phyloP scores from a whole-genome alignment of 768 basidiomycete genomes.

The Russula emetica region DNA sequence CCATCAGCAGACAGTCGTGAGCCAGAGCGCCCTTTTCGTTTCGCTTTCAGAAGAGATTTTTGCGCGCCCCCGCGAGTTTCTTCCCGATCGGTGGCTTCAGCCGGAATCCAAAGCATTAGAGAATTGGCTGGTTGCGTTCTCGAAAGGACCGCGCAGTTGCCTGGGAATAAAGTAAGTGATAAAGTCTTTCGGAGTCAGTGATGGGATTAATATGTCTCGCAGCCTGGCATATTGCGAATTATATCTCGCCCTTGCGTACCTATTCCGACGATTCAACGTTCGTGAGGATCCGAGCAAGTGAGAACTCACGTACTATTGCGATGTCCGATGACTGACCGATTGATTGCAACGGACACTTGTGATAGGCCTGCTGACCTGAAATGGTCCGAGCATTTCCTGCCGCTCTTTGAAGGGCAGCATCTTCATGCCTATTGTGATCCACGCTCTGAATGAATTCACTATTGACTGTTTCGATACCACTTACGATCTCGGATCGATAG shows the following conservation, averaged over 20 bases:
- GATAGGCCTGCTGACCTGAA: constrained; percentile 15
- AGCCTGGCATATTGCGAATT: constrained; percentile 29
- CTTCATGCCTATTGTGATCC: constrained; percentile 19
- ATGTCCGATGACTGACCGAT: neutral
- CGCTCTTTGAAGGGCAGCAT: constrained; percentile 18
- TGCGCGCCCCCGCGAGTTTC: constrained; percentile 21
- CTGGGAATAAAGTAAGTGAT: constrained; percentile 27
- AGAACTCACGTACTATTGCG: neutral
- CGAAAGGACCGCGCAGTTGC: constrained; percentile 28
- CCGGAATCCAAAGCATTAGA: constrained; percentile 19
- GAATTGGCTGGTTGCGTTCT: constrained; percentile 24
- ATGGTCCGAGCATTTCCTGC: constrained; percentile 19
- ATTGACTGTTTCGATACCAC: neutral
- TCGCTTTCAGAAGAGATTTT: constrained; percentile 22
- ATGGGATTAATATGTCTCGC: neutral
- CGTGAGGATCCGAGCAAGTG: constrained; percentile 15
- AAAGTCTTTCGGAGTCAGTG: neutral
- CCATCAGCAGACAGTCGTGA: constrained; percentile 6
- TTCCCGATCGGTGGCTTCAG: constrained; percentile 27
- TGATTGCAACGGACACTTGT: neutral
- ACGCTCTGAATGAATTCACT: constrained; percentile 5
- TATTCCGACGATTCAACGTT: constrained; percentile 30
- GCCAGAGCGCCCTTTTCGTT: constrained; percentile 23
- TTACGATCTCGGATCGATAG: neutral
- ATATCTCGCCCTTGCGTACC: constrained; percentile 26